Conservation (phyloP, 2,329 filamentous ascomycete genomes). For the Xylaria sp. region DNA sequence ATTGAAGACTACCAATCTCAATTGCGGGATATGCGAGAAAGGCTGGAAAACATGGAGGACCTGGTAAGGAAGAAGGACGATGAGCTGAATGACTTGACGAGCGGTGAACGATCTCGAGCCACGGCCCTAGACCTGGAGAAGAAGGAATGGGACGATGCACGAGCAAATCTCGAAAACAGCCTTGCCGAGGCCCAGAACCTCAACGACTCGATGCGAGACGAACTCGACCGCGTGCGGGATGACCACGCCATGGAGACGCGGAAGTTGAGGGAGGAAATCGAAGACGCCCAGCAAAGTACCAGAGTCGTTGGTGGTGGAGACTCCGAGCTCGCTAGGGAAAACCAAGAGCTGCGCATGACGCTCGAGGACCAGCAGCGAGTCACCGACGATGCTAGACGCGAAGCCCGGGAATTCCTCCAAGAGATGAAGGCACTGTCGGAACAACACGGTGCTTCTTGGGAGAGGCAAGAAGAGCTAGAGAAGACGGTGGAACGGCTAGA, state of each 20-base stretch:
- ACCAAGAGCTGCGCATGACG: constrained; percentile 67
- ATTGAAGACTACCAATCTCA: constrained; percentile 81
- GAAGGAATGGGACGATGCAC: constrained; percentile 70
- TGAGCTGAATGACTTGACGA: constrained; percentile 63
- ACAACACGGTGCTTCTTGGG: constrained; percentile 75
- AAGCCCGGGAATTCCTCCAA: constrained; percentile 79
- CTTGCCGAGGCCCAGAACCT: constrained; percentile 73
- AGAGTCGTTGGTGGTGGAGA: constrained; percentile 42
- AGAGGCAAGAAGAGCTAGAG: constrained; percentile 79
- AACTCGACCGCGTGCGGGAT: constrained; percentile 73
- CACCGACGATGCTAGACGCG: constrained; percentile 82
- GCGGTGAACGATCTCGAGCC: constrained; percentile 59
- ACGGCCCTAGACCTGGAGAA: constrained; percentile 63
- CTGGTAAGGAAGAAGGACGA: constrained; percentile 71
- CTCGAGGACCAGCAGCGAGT: constrained; percentile 76
- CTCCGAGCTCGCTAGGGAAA: constrained; percentile 65
- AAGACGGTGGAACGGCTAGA: constrained; percentile 77
- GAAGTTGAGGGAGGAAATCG: constrained; percentile 66
- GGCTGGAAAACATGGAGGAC: constrained; percentile 71
- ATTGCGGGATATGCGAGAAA: constrained; percentile 73
- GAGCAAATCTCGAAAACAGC: constrained; percentile 70
- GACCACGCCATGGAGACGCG: constrained; percentile 68
- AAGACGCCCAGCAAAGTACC: constrained; percentile 49
- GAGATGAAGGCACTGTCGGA: constrained; percentile 90
- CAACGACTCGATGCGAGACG: constrained; percentile 78